Conservation (phyloP, 2,329 filamentous ascomycete genomes). For the Mariannaea elegans region DNA sequence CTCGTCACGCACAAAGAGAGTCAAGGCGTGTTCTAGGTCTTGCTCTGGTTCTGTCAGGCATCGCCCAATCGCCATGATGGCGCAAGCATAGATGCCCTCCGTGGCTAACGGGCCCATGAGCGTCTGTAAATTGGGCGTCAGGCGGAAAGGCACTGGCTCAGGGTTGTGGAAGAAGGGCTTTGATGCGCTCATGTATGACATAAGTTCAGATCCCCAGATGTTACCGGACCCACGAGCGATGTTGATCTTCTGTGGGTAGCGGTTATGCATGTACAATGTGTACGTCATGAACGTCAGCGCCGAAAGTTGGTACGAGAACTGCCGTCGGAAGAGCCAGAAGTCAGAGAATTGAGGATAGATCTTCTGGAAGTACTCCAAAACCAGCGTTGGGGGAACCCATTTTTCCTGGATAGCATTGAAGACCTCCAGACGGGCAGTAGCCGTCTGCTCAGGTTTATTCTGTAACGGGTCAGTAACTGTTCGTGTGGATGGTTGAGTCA, state of each 20-base stretch:
- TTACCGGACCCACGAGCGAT: slow-evolving; percentile 89
- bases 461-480: slow-evolving; percentile 47
- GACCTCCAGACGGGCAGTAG: slow-evolving; percentile 85
- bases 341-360: slow-evolving; percentile 90
- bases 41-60: slow-evolving; percentile 89
- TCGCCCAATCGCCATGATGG: slow-evolving; percentile 94
- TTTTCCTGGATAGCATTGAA: slow-evolving; percentile 94
- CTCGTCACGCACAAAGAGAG: slow-evolving; percentile 95
- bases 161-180: slow-evolving; percentile 94
- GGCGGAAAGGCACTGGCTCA: slow-evolving; percentile 94
- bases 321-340: slow-evolving; percentile 98
- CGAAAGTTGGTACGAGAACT: slow-evolving; percentile 95
- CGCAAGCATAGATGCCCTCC: slow-evolving; percentile 94
- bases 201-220: slow-evolving; percentile 94
- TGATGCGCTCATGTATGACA: slow-evolving; percentile 84
- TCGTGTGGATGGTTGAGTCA: background rate
- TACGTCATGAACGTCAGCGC: slow-evolving; percentile 98
- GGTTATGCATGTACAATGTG: slow-evolving; percentile 94
- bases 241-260: slow-evolving; percentile 94
- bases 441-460: slow-evolving; percentile 74
- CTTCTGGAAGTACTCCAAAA: slow-evolving; percentile 87
- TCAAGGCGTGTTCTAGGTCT: slow-evolving; percentile 94
- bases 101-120: slow-evolving; percentile 96
- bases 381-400: slow-evolving; percentile 84
- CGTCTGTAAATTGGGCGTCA: slow-evolving; percentile 95